These are phyloP conservation scores for Ophiostoma fasciatum DNA, from an alignment of 2,329 filamentous ascomycete species.

Conservation along the genomic window DNA sequence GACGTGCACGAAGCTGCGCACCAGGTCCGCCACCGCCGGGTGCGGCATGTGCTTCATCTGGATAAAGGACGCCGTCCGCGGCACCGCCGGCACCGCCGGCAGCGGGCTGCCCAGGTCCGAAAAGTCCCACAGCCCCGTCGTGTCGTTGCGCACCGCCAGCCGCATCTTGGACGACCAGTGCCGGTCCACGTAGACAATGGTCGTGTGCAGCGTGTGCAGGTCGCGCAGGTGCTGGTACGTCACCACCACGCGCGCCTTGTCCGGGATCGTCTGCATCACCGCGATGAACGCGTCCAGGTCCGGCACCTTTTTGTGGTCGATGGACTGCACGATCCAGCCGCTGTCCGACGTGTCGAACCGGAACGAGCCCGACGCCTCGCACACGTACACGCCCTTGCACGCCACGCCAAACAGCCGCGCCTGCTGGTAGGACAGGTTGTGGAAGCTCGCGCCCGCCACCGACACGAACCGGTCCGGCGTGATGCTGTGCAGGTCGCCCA, in stretches of 20 bases:
- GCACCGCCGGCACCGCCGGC: constrained; percentile 55
- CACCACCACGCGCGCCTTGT: constrained; percentile 71
- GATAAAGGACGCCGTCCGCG: constrained; percentile 77
- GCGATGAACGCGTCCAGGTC: constrained; percentile 80
- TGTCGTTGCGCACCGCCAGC: constrained; percentile 78
- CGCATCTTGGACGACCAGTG: constrained; percentile 97
- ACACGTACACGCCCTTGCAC: constrained; percentile 84
- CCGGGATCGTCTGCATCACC: constrained; percentile 77
- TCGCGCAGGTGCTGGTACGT: constrained; percentile 94
- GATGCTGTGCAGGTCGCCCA: constrained; percentile 84
- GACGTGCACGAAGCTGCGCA: constrained; percentile 88
- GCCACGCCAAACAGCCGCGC: constrained; percentile 90
- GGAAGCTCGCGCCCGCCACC: constrained; percentile 87
- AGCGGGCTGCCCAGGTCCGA: constrained; percentile 68
- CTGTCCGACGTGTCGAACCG: constrained; percentile 81
- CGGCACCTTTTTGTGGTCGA: constrained; percentile 83
- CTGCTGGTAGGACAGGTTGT: constrained; percentile 93
- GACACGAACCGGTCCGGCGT: constrained; percentile 93
- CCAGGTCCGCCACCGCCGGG: constrained; percentile 79
- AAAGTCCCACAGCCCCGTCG: constrained; percentile 89
- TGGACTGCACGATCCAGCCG: constrained; percentile 84
- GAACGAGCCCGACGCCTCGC: constrained; percentile 89
- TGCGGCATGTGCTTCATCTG: constrained; percentile 79
- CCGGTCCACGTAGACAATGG: constrained; percentile 80
- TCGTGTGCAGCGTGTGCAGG: constrained; percentile 85